phyloP scores from a whole-genome alignment of 2,329 filamentous ascomycete genomes.

The Coniochaeta sp. region DNA sequence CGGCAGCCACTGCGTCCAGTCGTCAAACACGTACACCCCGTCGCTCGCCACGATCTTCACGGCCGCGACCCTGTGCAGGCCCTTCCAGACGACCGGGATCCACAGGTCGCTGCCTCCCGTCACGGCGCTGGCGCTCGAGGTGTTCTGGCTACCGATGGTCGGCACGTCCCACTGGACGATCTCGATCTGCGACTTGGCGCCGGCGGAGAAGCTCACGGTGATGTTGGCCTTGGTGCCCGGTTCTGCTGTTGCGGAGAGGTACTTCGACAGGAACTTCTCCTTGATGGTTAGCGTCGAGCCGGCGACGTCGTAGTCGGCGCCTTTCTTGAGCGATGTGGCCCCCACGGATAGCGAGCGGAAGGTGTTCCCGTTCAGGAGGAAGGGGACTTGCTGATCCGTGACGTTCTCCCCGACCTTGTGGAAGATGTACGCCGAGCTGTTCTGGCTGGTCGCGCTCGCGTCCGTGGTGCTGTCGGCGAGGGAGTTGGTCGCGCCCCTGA shows the following conservation, averaged over 20 bases:
- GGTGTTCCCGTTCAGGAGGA: slow-evolving; percentile 47
- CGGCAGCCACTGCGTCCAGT: slow-evolving; percentile 47
- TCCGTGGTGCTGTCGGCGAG: slow-evolving; percentile 46
- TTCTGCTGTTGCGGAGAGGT: slow-evolving; percentile 30
- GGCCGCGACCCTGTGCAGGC: slow-evolving; percentile 39
- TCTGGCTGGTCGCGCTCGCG: slow-evolving; percentile 32
- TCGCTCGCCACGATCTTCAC: slow-evolving; percentile 41
- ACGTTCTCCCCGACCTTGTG: slow-evolving; percentile 39
- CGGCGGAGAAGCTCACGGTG: slow-evolving; percentile 44
- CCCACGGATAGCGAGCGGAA: slow-evolving; percentile 31
- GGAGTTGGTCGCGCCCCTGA: slow-evolving; percentile 33
- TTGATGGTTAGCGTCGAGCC: slow-evolving; percentile 38
- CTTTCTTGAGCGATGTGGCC: slow-evolving; percentile 23
- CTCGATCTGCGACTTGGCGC: slow-evolving; percentile 36
- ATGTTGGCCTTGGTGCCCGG: slow-evolving; percentile 42
- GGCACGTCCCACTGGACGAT: slow-evolving; percentile 47
- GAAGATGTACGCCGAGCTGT: slow-evolving; percentile 46
- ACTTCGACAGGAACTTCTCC: slow-evolving; percentile 34
- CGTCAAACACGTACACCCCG: slow-evolving; percentile 43
- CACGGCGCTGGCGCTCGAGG: slow-evolving; percentile 2
- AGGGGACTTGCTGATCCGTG: slow-evolving; percentile 34
- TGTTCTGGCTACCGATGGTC: slow-evolving; percentile 16
- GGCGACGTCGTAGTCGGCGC: slow-evolving; percentile 39
- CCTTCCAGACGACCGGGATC: slow-evolving; percentile 46
- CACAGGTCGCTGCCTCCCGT: slow-evolving; percentile 25